These are phyloP conservation scores for Scheffersomyces quercinus DNA, from an alignment of 1,139 yeast genomes.

Conservation along the genomic window DNA sequence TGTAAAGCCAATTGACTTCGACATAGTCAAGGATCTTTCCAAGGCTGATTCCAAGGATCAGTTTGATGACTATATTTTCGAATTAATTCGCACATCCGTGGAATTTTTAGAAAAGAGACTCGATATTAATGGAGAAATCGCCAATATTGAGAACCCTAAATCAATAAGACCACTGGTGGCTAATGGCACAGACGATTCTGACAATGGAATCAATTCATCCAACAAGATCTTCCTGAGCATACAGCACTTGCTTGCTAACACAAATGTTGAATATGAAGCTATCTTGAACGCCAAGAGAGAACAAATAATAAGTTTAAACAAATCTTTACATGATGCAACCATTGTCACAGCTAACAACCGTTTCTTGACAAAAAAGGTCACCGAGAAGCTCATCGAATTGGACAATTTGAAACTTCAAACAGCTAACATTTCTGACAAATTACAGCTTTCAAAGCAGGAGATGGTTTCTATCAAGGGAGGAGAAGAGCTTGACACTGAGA, in stretches of 20 bases:
- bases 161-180: slow-evolving; percentile 9
- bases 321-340: slow-evolving; percentile 43
- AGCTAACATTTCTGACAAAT: slow-evolving; percentile 42
- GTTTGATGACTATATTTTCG: slow-evolving; percentile 30
- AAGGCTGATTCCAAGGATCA: slow-evolving; percentile 15
- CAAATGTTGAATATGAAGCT: slow-evolving; percentile 42
- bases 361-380: slow-evolving; percentile 37
- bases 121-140: slow-evolving; percentile 21
- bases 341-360: slow-evolving; percentile 48
- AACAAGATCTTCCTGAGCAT: slow-evolving; percentile 42
- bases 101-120: slow-evolving; percentile 34
- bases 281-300: slow-evolving; percentile 38
- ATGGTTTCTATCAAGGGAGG: slow-evolving; percentile 17
- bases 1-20: slow-evolving; percentile 82
- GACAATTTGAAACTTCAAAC: slow-evolving; percentile 48
- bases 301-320: slow-evolving; percentile 39
- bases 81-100: slow-evolving; percentile 35
- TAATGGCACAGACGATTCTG: slow-evolving; percentile 9
- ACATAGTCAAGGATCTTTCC: slow-evolving; percentile 46
- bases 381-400: slow-evolving; percentile 37
- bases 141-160: slow-evolving; percentile 23
- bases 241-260: slow-evolving; percentile 39
- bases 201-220: slow-evolving; percentile 20
- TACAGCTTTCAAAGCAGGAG: slow-evolving; percentile 25
- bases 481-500: slow-evolving; percentile 11